Conservation (phyloP, 257 asterid species). For the Nicotiana sylvestris region DNA sequence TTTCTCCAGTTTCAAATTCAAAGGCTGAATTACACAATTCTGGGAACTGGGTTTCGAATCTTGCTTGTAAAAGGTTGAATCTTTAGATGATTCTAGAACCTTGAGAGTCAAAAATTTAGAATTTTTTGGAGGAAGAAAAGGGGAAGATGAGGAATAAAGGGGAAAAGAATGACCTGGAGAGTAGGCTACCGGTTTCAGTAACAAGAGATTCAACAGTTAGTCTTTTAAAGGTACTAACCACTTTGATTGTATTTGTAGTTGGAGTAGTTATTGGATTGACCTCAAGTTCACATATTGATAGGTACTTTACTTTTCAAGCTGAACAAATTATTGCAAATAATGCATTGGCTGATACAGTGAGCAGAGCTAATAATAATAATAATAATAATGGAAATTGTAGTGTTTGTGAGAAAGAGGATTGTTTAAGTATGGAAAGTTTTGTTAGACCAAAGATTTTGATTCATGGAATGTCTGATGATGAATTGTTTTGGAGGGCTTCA, state of each 20-base stretch:
- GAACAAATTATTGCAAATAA: slow-evolving; percentile 36
- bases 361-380: too few species aligned
- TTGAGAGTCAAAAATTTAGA: background rate
- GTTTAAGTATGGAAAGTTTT: slow-evolving; percentile 54
- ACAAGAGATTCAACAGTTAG: slow-evolving; percentile 57
- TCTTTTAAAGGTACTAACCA: slow-evolving; percentile 45
- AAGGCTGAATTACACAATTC: background rate
- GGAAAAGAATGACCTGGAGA: slow-evolving; percentile 59
- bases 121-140: background rate
- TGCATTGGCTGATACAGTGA: slow-evolving; percentile 22
- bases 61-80: background rate
- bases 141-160: slow-evolving; percentile 45
- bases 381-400: slow-evolving; percentile 13
- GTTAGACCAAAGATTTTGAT: slow-evolving; percentile 40
- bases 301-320: slow-evolving; percentile 45
- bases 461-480: slow-evolving; percentile 73
- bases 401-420: slow-evolving; percentile 43
- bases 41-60: background rate
- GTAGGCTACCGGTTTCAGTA: slow-evolving; percentile 19
- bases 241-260: slow-evolving; percentile 63
- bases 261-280: slow-evolving; percentile 87
- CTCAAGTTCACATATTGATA: slow-evolving; percentile 74
- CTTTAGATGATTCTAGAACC: background rate
- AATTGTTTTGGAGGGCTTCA: slow-evolving; percentile 95
- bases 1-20: background rate